Evolutionary conservation across 176 grass and related monocot genomes (phyloP).

Genomic region (Triticum urartu): DNA sequence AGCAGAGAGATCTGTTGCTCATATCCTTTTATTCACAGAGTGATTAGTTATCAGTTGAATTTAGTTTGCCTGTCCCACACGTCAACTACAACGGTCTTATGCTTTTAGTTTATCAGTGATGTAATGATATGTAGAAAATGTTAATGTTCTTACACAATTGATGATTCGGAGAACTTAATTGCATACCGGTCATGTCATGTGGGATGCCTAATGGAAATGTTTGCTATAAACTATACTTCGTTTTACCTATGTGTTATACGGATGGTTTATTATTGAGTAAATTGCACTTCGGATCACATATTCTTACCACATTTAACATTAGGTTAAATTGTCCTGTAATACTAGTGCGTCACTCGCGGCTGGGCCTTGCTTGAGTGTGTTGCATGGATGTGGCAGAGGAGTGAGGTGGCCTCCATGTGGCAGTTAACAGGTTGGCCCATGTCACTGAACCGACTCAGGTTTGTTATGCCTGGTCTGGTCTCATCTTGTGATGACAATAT

Average conservation of each 20-base stretch:
- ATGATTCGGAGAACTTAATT: slow-evolving; percentile 16
- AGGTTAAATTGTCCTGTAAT: background rate
- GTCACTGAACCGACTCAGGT: background rate
- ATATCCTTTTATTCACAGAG: slow-evolving; percentile 20
- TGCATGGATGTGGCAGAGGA: background rate
- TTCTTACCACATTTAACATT: background rate
- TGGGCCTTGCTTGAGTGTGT: background rate
- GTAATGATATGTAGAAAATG: background rate
- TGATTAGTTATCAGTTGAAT: background rate
- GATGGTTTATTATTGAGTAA: slow-evolving; percentile 8
- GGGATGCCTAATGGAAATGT: slow-evolving; percentile 2
- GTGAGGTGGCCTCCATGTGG: background rate
- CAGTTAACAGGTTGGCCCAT: background rate
- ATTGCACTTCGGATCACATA: slow-evolving; percentile 5
- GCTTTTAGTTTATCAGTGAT: slow-evolving; percentile 9
- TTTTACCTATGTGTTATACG: background rate
- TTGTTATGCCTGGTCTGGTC: background rate
- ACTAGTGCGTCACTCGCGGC: background rate
- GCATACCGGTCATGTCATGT: background rate
- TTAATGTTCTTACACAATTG: background rate
- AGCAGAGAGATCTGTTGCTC: background rate
- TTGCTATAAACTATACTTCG: background rate
- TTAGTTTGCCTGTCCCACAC: slow-evolving; percentile 5
- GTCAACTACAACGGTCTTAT: background rate
- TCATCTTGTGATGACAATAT: background rate